Evolutionary conservation across 768 basidiomycete genomes (phyloP), one percentile per base, ranked within the genome.

Genomic region (Pisolithus albus): DNA sequence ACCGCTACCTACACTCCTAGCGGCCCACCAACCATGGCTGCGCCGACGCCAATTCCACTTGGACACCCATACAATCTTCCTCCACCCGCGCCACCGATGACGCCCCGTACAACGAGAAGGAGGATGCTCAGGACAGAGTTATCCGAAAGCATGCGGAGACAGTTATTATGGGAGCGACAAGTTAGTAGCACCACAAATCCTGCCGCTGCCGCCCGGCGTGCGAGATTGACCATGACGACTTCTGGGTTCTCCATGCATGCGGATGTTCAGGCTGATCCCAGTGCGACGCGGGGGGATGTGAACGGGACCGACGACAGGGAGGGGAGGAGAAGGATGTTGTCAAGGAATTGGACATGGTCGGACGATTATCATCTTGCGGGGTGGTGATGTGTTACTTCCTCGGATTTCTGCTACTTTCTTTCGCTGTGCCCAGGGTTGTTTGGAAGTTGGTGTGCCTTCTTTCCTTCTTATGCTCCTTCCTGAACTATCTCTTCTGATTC

Each of bases 61-160:
- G 75, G 74, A 5, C 70, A 78, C 63, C 84, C 87, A 6, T 88
- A 89, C 68, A 86, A 88, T 59, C 76, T 91, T 23, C 88, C 88
- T 0, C 74, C 77, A 10, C 71, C 79, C 30, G 70, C 75, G 0
- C 71, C 79, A 16, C 88, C 88, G 2, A 84, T 86, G 57, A 90
- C 89, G 1, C 92, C 92, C 0, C 82, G 87, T 34, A 91, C 92
- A 40, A 92, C 90, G 3, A 78, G 92, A 2, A 75, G 88, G 46
- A 77, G 80, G 57, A 94, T 94, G 88, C 74, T 94, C 43, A 75
- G 83, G 50, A 86, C 83, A 4, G 92, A 95, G 67, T 73, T 95
- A 62, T 85, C 86, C 30, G 92, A 95, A 68, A 86, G 84, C 52
- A 69, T 95, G 55, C 75, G 92, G 19, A 74, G 86, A 43, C 88